Base-by-base conservation (phyloP, 2,329 filamentous ascomycete species). In the Thielaviopsis euricoi region DNA sequence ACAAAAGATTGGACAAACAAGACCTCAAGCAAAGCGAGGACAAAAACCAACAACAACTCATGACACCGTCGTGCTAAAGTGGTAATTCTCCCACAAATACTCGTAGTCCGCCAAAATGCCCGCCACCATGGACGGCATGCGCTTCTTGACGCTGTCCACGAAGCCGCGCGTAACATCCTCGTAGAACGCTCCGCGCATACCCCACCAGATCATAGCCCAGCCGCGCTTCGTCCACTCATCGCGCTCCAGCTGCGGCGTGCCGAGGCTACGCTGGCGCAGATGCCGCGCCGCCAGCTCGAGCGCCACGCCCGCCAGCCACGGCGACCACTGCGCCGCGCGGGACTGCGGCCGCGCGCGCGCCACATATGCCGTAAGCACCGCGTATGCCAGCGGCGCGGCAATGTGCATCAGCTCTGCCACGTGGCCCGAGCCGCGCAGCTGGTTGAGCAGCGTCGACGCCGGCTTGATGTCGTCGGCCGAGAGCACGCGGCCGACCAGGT, bases 31-130 rank as follows among this genome's bases (percentile, higher is more conserved):
- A 15, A 56, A 59, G 58, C 53, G 53, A 61, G 56, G 52, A 53
- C 52, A 58, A 59, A 60, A 60, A 54, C 33, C 37, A 57, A 56
- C 57, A 26, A 9, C 23, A 29, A 58, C 54, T 59, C 61, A 65
- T n/a, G 63, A 72, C 26, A 69, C 67, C 58, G 76, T 79, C 40
- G 79, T 81, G 68, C 78, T 81, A 70, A 97, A 98, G 71, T 97
- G 94, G 70, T 96, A 97, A 65, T 94, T 90, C 71, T 96, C 89
- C 93, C 93, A 98, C 33, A 98, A 76, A 69, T 94, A 97, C 70
- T 95, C 88, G 68, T 98, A 98, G 69, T 98, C 93, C 68, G 96
- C 89, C 62, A 97, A 71, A 52, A 98, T 85, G 59, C 87, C 88
- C 9, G 84, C 86, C 23, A 95, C 76, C 67, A 98, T 80, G 63